phyloP scores from a whole-genome alignment of 1,284 basidiomycete species.

The Fomitiporia mediterranea region DNA sequence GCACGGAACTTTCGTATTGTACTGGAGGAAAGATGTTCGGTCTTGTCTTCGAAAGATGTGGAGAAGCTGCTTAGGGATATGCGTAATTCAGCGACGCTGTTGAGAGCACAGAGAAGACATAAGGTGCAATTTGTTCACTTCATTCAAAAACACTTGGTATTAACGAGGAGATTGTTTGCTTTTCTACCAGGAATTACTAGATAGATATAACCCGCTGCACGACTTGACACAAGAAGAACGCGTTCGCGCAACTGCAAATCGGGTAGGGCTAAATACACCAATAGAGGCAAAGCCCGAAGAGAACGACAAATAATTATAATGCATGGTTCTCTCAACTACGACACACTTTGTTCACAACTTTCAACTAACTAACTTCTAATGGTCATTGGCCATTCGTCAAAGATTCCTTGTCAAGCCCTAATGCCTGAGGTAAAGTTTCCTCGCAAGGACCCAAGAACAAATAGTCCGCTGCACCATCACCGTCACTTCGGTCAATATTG shows the following conservation, averaged over 20 bases:
- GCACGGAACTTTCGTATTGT: slow-evolving; percentile 53
- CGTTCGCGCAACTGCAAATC: slow-evolving; percentile 76
- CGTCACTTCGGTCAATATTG: slow-evolving; percentile 35
- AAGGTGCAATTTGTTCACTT: slow-evolving; percentile 36
- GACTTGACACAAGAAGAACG: slow-evolving; percentile 77
- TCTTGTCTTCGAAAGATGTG: slow-evolving; percentile 21
- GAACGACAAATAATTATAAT: slow-evolving; percentile 10
- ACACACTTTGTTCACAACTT: neutral
- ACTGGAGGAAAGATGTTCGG: slow-evolving; percentile 39
- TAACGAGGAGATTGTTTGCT: too few relatives aligned
- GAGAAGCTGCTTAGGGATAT: slow-evolving; percentile 43
- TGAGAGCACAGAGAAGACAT: slow-evolving; percentile 63
- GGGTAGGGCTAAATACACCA: slow-evolving; percentile 82
- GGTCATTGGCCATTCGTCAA: neutral
- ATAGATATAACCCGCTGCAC: slow-evolving; percentile 82
- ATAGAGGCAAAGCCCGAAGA: slow-evolving; percentile 25
- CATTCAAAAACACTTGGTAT: too few relatives aligned
- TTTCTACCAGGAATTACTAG: slow-evolving; percentile 54
- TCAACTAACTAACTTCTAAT: too few relatives aligned
- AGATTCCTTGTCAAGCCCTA: neutral
- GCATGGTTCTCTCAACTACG: neutral
- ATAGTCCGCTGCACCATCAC: slow-evolving; percentile 33
- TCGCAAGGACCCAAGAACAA: slow-evolving; percentile 39
- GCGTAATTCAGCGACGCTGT: slow-evolving; percentile 64
- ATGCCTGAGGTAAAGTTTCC: slow-evolving; percentile 26